Evolutionary conservation across 2,329 filamentous ascomycete genomes (phyloP).

Genomic region (Paraphaeosphaeria minitans): DNA sequence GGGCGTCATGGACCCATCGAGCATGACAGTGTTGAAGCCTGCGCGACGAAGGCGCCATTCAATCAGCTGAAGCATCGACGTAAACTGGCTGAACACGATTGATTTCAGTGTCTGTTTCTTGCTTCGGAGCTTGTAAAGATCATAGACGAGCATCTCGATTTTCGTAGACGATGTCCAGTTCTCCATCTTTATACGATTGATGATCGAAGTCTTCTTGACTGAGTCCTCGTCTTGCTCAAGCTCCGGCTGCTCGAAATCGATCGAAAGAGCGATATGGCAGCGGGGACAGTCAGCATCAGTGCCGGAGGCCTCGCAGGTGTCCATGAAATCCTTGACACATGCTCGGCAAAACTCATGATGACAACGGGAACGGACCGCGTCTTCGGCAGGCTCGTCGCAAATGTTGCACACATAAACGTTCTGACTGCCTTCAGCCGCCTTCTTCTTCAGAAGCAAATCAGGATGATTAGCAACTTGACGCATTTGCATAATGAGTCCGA

Average conservation of each 20-base stretch:
- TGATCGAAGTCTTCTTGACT: conserved; percentile 95
- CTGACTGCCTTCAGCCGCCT: conserved; percentile 77
- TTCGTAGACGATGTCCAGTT: conserved; percentile 98
- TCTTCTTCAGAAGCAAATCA: conserved; percentile 87
- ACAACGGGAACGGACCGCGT: conserved; percentile 89
- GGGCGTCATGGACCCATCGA: conserved; percentile 96
- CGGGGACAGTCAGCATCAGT: conserved; percentile 75
- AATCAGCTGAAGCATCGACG: conserved; percentile 94
- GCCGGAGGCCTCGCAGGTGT: conserved; percentile 70
- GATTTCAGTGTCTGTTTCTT: conserved; percentile 95
- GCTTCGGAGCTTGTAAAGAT: conserved; percentile 87
- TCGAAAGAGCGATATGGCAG: conserved; percentile 86
- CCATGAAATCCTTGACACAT: conserved; percentile 80
- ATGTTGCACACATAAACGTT: conserved; percentile 92
- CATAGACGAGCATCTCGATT: conserved; percentile 94
- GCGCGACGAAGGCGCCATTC: conserved; percentile 95
- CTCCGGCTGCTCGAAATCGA: conserved; percentile 93
- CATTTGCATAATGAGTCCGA: conserved; percentile 99
- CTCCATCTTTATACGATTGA: conserved; percentile 98
- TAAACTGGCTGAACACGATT: conserved; percentile 97
- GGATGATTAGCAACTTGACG: conserved; percentile 96
- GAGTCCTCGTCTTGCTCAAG: conserved; percentile 87
- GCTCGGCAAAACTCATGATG: conserved; percentile 89
- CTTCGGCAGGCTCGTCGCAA: conserved; percentile 94
- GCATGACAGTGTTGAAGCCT: conserved; percentile 98